Evolutionary conservation across 73 alveolate species (phyloP).

Genomic region (Paramecium octaurelia): DNA sequence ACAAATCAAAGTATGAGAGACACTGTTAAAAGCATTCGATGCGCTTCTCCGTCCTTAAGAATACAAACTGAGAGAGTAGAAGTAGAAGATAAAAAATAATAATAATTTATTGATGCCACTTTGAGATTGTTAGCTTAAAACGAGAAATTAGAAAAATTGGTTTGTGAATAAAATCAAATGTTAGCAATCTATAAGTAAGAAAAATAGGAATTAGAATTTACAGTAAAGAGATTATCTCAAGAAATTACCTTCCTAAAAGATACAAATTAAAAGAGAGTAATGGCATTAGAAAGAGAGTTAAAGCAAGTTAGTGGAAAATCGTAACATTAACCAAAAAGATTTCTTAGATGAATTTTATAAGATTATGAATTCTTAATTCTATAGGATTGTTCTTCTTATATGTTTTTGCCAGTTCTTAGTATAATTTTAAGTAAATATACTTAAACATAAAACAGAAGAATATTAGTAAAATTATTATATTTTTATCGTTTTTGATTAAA

Average conservation of each 20-base stretch:
- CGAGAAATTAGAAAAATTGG: background rate
- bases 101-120: slow-evolving; percentile 2
- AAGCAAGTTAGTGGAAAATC: background rate
- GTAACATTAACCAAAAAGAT: background rate
- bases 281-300: background rate
- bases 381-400: background rate
- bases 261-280: background rate
- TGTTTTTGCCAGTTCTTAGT: background rate
- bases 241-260: background rate
- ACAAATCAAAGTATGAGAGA: background rate
- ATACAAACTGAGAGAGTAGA: background rate
- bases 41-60: background rate
- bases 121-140: background rate
- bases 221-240: background rate
- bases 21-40: background rate
- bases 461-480: too few species aligned
- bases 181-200: background rate
- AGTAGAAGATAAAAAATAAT: background rate
- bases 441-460: background rate
- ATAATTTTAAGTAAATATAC: too few species aligned
- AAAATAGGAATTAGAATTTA: background rate
- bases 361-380: background rate
- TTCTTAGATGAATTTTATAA: background rate
- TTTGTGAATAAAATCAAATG: background rate
- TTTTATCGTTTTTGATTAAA: too few species aligned